A percentile compares a stretch with the other conserved stretches of the same genome.
phyloP scores from a whole-genome alignment of 257 asterid genomes.

The Marsdenia floribunda region DNA sequence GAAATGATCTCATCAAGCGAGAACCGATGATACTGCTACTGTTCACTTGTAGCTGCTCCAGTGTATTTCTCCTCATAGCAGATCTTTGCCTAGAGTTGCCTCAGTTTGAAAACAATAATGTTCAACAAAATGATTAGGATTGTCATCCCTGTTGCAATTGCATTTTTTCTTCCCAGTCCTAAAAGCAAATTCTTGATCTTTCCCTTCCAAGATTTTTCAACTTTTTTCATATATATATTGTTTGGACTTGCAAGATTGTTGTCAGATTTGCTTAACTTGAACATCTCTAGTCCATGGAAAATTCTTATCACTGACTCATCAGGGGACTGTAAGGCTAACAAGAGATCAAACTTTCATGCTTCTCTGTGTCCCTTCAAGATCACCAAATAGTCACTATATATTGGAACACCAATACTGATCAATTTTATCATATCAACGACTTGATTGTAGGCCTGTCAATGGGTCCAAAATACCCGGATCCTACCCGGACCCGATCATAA shows the following conservation, averaged over 20 bases:
- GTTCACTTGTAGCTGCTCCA: background rate
- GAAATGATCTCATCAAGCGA: slow-evolving; percentile 2
- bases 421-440: slow-evolving; percentile 3
- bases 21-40: background rate
- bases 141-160: slow-evolving; percentile 1
- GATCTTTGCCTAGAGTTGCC: background rate
- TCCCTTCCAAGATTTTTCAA: background rate
- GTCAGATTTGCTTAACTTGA: slow-evolving; percentile 15
- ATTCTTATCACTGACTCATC: background rate
- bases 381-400: slow-evolving; percentile 11
- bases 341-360: background rate
- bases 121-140: background rate
- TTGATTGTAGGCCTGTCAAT: no score
- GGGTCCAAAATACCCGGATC: no score
- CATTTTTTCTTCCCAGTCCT: slow-evolving; percentile 3
- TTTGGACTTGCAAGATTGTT: slow-evolving; percentile 14
- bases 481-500: no score
- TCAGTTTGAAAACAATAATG: background rate
- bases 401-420: slow-evolving; percentile 8
- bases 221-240: background rate
- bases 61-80: background rate
- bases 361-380: slow-evolving; percentile 5
- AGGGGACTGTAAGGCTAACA: background rate
- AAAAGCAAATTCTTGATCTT: background rate
- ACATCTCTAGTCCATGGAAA: slow-evolving; percentile 20